Percentiles rank a stretch among this genome's conserved stretches.
phyloP scores from a whole-genome alignment of 2,329 filamentous ascomycete species.

The Aaosphaeria pasadenensis region DNA sequence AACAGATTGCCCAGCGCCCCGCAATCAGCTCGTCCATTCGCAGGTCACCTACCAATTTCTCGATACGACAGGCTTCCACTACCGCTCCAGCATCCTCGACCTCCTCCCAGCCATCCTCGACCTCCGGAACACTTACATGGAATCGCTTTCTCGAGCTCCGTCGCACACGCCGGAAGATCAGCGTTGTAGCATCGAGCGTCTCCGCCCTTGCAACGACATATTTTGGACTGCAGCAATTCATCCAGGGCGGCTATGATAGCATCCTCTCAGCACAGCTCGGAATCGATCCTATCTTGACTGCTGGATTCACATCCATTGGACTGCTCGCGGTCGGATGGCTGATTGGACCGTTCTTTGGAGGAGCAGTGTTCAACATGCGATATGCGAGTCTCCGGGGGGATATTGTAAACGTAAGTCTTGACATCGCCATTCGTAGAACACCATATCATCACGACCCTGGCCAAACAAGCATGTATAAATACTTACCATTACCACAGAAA shows the following conservation, averaged over 20 bases:
- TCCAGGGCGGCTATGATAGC: slow-evolving; percentile 69
- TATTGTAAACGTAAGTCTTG: slow-evolving; percentile 62
- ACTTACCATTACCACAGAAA: slow-evolving; percentile 51
- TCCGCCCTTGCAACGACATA: slow-evolving; percentile 62
- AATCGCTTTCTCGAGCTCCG: slow-evolving; percentile 90
- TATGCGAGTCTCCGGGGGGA: slow-evolving; percentile 69
- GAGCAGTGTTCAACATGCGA: slow-evolving; percentile 71
- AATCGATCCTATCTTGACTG: slow-evolving; percentile 80
- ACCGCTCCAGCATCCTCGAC: slow-evolving; percentile 7
- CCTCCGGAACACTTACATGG: slow-evolving; percentile 57
- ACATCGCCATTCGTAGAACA: background rate
- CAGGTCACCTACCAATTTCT: slow-evolving; percentile 2
- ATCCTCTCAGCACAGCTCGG: slow-evolving; percentile 66
- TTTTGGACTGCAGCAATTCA: slow-evolving; percentile 63
- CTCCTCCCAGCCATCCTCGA: slow-evolving; percentile 10
- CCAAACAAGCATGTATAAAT: background rate
- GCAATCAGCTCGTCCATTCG: slow-evolving; percentile 3
- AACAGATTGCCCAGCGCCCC: slow-evolving; percentile 7
- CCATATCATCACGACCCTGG: no score
- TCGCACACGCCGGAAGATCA: slow-evolving; percentile 78
- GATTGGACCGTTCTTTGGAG: slow-evolving; percentile 77
- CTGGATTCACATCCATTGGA: slow-evolving; percentile 75
- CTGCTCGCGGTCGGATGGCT: slow-evolving; percentile 86
- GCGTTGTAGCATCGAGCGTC: slow-evolving; percentile 71
- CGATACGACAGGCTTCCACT: slow-evolving; percentile 23